Base-by-base conservation (phyloP, 228 moss, liverwort and hornwort genomes). In the Sphagnum fallax region DNA sequence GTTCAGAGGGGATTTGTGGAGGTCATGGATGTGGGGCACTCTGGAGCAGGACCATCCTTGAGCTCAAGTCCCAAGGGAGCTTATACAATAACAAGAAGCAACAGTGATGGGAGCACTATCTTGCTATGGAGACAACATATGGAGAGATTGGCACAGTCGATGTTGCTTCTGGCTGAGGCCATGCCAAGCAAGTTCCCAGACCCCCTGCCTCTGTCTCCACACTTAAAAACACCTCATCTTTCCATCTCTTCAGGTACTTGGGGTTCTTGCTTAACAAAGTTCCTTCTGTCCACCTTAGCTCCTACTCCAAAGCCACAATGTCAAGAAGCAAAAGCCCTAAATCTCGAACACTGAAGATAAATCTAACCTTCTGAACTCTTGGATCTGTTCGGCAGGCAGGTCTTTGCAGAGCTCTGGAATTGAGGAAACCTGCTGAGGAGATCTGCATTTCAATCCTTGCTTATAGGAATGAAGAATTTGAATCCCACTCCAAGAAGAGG, bases 51-150 rank as follows among this genome's bases (percentile, higher is more conserved):
- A 32, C 1, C 32, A 32, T 2, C 2, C 32, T 32, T 32, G 32
- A 32, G 32, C 32, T 32, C 32, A 32, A 32, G 32, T 32, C 32
- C 32, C 32, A 32, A 32, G 32, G 95, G 92, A 16, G 92, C 84
- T 1, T 96, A 96, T 64, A 92, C 95, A 0, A 85, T 91, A 12
- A 96, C 95, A 8, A 91, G 95, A 61, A 83, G 92, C 0, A 65
- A 74, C 6, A 65, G 75, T 64, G 86, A 79, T 6, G 93, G 82
- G 11, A 70, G 74, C 53, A 69, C 51, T 70, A 49, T 97, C 70
- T 58, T 91, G 65, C 60, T 93, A 18, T 93, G 93, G 96, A 77
- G 77, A 50, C 70, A 88, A 67, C 91, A 93, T 71, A 60, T 97
- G 65, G 81, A 73, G 67, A 76, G 96, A 74, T 77, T 91, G 74